phyloP scores from a whole-genome alignment of 2,329 filamentous ascomycete species.

The Ramichloridium luteum region DNA sequence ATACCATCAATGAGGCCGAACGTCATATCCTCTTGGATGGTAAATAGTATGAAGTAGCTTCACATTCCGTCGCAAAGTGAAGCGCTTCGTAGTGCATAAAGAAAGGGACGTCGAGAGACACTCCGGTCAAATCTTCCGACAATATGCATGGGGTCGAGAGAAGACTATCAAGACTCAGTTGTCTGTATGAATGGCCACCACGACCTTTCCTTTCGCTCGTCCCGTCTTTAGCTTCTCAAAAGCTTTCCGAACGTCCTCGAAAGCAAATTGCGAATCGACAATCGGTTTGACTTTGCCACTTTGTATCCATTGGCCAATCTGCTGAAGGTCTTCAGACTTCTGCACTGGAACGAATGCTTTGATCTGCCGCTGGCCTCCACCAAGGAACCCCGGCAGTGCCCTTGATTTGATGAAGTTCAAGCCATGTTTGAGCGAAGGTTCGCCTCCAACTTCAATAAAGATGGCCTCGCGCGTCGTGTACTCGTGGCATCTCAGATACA shows the following conservation, averaged over 20 bases:
- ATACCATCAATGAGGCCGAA: too few species aligned
- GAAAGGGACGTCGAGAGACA: too few species aligned
- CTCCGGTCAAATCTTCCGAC: too few species aligned
- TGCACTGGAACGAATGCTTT: slow-evolving; percentile 27
- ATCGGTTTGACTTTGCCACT: slow-evolving; percentile 46
- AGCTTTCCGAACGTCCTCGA: slow-evolving; percentile 45
- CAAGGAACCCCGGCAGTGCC: slow-evolving; percentile 35
- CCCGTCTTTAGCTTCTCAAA: slow-evolving; percentile 47
- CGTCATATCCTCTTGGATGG: too few species aligned
- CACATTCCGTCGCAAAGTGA: too few species aligned
- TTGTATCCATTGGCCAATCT: slow-evolving; percentile 42
- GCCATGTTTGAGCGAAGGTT: slow-evolving; percentile 6
- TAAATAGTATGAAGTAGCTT: too few species aligned
- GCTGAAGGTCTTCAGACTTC: slow-evolving; percentile 33
- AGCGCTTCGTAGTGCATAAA: too few species aligned
- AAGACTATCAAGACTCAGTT: too few species aligned
- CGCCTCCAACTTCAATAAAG: slow-evolving; percentile 28
- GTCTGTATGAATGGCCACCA: too few species aligned
- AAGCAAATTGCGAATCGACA: slow-evolving; percentile 43
- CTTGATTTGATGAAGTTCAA: slow-evolving; percentile 22
- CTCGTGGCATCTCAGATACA: slow-evolving; percentile 42
- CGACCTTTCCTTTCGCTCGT: slow-evolving; percentile 47
- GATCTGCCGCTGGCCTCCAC: slow-evolving; percentile 38
- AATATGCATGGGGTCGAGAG: too few species aligned
- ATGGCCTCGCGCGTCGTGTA: slow-evolving; percentile 39